phyloP scores from a whole-genome alignment of 108 stramenopile species.

The Stephanodiscus minutulus region DNA sequence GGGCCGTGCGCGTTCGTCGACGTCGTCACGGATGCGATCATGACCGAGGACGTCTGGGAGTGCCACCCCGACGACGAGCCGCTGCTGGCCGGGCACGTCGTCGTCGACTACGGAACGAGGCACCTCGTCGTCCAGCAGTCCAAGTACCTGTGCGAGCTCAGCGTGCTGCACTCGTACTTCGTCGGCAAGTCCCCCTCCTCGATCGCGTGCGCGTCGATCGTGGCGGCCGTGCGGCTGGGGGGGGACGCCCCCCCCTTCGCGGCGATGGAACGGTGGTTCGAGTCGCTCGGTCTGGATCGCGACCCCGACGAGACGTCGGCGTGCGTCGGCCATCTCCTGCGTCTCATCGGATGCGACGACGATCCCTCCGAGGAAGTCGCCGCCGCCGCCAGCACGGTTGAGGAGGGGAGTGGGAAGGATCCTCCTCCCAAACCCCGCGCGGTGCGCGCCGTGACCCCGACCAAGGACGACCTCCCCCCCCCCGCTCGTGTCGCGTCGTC shows the following conservation, averaged over 20 bases:
- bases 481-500: not conserved
- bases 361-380: not conserved
- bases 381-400: not conserved
- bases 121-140: slow-evolving; percentile 1
- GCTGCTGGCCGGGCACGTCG: not conserved
- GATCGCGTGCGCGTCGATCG: not conserved
- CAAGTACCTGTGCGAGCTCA: slow-evolving; percentile 7
- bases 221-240: not conserved
- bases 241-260: not conserved
- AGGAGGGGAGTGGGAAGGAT: not conserved
- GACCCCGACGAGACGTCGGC: not conserved
- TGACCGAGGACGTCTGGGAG: not conserved
- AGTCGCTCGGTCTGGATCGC: not conserved
- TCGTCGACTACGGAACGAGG: not conserved
- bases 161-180: slow-evolving; percentile 7
- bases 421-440: not conserved
- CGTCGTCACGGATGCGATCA: not conserved
- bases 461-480: slow-evolving; percentile 1
- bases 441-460: slow-evolving; percentile 10
- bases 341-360: not conserved
- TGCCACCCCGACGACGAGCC: not conserved
- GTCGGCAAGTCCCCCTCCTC: slow-evolving; percentile 1
- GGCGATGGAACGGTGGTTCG: not conserved
- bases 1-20: not conserved
- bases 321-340: not conserved